These are phyloP conservation scores for Cercophora scortea DNA, from an alignment of 495 filamentous ascomycete genomes.

Conservation along the genomic window DNA sequence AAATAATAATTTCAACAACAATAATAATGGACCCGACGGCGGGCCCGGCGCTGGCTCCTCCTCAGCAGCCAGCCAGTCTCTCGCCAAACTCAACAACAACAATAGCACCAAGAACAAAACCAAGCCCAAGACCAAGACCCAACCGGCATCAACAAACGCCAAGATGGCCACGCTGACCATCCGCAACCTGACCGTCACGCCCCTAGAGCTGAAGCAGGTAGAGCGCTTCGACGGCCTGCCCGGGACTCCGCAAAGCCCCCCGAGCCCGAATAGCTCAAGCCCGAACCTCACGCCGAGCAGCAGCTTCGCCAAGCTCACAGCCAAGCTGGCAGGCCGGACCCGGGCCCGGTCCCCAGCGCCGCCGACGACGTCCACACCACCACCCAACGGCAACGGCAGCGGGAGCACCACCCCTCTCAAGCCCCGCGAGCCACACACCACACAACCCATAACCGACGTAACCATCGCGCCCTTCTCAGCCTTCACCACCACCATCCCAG, in stretches of 20 bases:
- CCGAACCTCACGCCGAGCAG: too few species aligned
- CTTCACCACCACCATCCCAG: conserved; percentile 20
- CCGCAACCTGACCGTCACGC: conserved; percentile 76
- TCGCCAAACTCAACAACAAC: too few species aligned
- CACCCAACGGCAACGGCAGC: not conserved
- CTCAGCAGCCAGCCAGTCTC: too few species aligned
- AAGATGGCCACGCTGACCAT: conserved; percentile 54
- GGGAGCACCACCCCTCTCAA: conserved; percentile 1
- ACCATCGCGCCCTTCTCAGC: conserved; percentile 31
- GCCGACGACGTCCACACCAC: conserved; percentile 21
- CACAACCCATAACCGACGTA: conserved; percentile 24
- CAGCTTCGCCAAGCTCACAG: too few species aligned
- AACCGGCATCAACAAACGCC: not conserved
- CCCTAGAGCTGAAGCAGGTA: conserved; percentile 63
- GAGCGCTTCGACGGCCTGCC: conserved; percentile 53
- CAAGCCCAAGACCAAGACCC: not conserved
- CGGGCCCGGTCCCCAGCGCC: too few species aligned
- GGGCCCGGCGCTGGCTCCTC: too few species aligned
- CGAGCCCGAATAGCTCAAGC: too few species aligned
- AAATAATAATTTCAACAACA: too few species aligned
- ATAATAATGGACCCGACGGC: too few species aligned
- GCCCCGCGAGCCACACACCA: not conserved
- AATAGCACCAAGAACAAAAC: too few species aligned
- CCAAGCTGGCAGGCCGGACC: too few species aligned
- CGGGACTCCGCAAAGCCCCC: too few species aligned